phyloP scores from a whole-genome alignment of 2,329 filamentous ascomycete species.

The Trichoderma arundinaceum region DNA sequence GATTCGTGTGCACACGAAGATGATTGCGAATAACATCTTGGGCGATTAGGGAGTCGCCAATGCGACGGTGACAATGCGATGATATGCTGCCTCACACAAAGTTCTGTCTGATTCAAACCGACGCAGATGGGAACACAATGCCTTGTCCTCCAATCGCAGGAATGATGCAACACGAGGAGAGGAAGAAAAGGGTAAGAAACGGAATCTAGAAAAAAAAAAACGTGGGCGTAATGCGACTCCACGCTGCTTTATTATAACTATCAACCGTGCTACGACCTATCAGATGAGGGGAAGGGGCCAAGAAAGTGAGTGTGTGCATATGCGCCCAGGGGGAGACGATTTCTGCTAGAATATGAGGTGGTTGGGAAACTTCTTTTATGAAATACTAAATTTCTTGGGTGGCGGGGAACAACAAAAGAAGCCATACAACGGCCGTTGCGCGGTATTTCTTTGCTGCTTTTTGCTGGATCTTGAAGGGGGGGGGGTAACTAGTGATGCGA shows the following conservation, averaged over 20 bases:
- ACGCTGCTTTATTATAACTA: conserved; percentile 12
- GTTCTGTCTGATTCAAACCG: background rate
- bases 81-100: background rate
- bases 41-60: conserved; percentile 31
- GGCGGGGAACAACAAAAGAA: background rate
- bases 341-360: conserved; percentile 27
- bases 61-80: conserved; percentile 5
- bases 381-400: background rate
- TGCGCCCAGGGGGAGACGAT: background rate
- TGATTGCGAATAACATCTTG: conserved; percentile 66
- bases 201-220: background rate
- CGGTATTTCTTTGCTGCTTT: background rate
- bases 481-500: too few relatives aligned
- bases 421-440: background rate
- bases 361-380: conserved; percentile 20
- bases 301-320: background rate
- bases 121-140: background rate
- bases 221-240: conserved; percentile 20
- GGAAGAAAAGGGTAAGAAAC: background rate
- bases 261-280: background rate
- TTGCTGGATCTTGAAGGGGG: too few relatives aligned
- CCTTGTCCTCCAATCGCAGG: background rate
- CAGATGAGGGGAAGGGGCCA: background rate
- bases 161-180: conserved; percentile 15
- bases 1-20: conserved; percentile 68